These are phyloP conservation scores for Tricholoma terreum DNA, from an alignment of 768 basidiomycete genomes.

Conservation along the genomic window DNA sequence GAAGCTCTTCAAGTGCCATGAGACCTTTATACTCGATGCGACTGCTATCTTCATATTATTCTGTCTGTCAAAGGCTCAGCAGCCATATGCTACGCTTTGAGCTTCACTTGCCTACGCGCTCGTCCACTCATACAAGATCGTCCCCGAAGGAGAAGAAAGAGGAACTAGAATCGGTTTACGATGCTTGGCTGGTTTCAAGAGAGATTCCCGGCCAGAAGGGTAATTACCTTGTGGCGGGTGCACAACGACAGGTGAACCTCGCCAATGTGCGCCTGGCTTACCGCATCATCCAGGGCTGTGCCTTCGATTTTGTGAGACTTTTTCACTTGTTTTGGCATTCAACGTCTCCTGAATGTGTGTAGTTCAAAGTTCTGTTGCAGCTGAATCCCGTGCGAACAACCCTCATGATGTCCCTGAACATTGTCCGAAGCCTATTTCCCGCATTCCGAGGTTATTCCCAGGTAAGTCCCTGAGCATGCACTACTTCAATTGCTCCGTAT, in stretches of 20 bases:
- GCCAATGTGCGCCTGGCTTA: constrained; percentile 55
- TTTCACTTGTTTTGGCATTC: constrained; percentile 3
- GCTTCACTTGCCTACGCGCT: constrained; percentile 29
- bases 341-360: constrained; percentile 9
- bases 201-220: constrained; percentile 45
- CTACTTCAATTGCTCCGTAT: constrained; percentile 9
- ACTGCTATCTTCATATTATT: constrained; percentile 31
- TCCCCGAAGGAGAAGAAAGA: constrained; percentile 6
- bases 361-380: constrained; percentile 43
- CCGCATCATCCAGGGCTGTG: constrained; percentile 50
- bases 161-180: constrained; percentile 36
- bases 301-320: constrained; percentile 49
- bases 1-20: constrained; percentile 21
- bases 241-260: constrained; percentile 59
- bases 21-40: constrained; percentile 26
- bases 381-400: constrained; percentile 67
- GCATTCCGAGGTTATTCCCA: constrained; percentile 86
- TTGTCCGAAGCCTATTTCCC: constrained; percentile 72
- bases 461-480: constrained; percentile 29
- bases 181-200: constrained; percentile 61
- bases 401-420: constrained; percentile 68
- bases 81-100: constrained; percentile 35
- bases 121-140: constrained; percentile 21
- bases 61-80: constrained; percentile 37
- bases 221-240: constrained; percentile 57